These are phyloP conservation scores for Pinus tabuliformis DNA, from an alignment of 75 land plant species.

Conservation along the genomic window DNA sequence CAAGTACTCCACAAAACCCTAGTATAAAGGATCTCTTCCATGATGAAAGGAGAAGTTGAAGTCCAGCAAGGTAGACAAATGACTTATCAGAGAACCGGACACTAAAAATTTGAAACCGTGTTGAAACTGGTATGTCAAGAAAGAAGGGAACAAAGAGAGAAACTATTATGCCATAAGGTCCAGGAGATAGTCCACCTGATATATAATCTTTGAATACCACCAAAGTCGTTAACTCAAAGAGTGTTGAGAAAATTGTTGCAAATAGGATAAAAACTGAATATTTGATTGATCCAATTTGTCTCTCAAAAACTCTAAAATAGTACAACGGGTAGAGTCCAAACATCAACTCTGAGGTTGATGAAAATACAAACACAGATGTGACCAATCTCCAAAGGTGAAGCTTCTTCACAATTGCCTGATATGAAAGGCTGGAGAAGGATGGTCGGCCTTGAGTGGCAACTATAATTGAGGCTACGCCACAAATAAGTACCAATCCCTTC, in stretches of 20 bases:
- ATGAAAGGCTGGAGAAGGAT: neutral
- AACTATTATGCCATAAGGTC: slow-evolving; percentile 92
- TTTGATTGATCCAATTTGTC: slow-evolving; percentile 97
- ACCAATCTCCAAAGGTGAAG: slow-evolving; percentile 73
- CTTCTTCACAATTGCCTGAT: slow-evolving; percentile 59
- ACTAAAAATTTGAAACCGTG: slow-evolving; percentile 71
- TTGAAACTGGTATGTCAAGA: slow-evolving; percentile 91
- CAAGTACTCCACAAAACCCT: slow-evolving; percentile 87
- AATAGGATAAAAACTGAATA: slow-evolving; percentile 27
- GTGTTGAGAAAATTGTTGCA: too few relatives aligned
- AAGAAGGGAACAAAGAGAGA: slow-evolving; percentile 89
- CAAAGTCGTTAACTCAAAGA: too few relatives aligned
- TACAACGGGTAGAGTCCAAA: slow-evolving; percentile 92
- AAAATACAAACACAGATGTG: slow-evolving; percentile 70
- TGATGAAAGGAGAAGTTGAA: slow-evolving; percentile 88
- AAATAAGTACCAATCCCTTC: slow-evolving; percentile 49
- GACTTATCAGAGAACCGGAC: slow-evolving; percentile 80
- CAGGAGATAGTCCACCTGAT: slow-evolving; percentile 52
- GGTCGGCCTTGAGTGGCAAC: slow-evolving; percentile 2
- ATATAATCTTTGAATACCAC: slow-evolving; percentile 14
- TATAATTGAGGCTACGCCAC: slow-evolving; percentile 6
- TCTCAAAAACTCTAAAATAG: slow-evolving; percentile 96
- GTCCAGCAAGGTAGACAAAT: slow-evolving; percentile 88
- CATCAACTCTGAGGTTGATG: slow-evolving; percentile 91
- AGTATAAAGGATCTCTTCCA: slow-evolving; percentile 91